Conservation (phyloP, 441 rosid genomes). For the Populus hybrid region DNA sequence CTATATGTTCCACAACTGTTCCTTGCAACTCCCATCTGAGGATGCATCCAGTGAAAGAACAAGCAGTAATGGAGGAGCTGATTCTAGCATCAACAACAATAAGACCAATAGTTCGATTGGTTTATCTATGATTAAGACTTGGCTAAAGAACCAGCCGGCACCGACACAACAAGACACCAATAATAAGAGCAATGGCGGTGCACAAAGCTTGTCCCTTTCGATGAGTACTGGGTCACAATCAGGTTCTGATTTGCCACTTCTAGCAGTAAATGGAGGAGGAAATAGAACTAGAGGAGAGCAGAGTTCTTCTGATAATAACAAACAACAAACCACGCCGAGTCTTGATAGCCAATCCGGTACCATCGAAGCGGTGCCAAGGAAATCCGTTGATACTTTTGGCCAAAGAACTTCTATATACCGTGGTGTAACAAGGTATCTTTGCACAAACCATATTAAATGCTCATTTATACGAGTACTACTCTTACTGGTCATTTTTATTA, state of each 20-base stretch:
- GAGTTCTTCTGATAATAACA: constrained; percentile 28
- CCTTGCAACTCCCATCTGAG: constrained; percentile 25
- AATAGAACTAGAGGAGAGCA: constrained; percentile 23
- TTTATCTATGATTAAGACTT: constrained; percentile 73
- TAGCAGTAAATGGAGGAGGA: constrained; percentile 30
- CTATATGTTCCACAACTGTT: constrained; percentile 31
- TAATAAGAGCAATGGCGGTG: constrained; percentile 23
- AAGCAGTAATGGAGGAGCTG: constrained; percentile 28
- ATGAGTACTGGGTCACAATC: constrained; percentile 51
- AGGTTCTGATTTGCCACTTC: constrained; percentile 28
- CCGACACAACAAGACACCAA: constrained; percentile 26
- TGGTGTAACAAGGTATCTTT: constrained; percentile 80
- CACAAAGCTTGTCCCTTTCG: constrained; percentile 63
- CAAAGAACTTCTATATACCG: constrained; percentile 94
- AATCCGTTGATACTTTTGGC: constrained; percentile 69
- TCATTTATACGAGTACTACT: background rate
- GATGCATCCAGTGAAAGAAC: constrained; percentile 16
- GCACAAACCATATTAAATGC: background rate
- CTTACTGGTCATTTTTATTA: background rate
- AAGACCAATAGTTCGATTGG: constrained; percentile 43
- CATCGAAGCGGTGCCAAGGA: constrained; percentile 50
- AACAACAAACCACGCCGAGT: constrained; percentile 25
- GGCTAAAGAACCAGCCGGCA: constrained; percentile 65
- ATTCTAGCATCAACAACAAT: no score
- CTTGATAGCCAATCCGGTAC: constrained; percentile 20